Evolutionary conservation across 2,329 filamentous ascomycete genomes (phyloP).

Genomic region (Mariannaea elegans): DNA sequence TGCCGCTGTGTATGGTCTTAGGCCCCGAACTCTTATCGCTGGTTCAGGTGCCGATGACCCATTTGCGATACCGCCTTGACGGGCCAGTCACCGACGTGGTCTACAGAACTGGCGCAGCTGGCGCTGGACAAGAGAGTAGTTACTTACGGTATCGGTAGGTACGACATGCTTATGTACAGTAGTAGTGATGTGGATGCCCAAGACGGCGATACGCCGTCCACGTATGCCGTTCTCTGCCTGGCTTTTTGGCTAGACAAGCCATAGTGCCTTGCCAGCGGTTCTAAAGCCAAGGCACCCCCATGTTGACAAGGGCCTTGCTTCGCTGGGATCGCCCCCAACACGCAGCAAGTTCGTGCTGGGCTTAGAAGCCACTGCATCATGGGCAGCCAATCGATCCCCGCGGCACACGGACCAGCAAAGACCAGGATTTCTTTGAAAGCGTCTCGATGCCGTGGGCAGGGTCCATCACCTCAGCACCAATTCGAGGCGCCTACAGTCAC

Average conservation of each 20-base stretch:
- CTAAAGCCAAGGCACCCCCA: slow-evolving; percentile 11
- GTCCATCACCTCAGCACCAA: slow-evolving; percentile 9
- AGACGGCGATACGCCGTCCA: slow-evolving; percentile 16
- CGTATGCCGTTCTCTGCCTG: slow-evolving; percentile 19
- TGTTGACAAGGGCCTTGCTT: slow-evolving; percentile 10
- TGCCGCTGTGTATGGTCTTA: not conserved
- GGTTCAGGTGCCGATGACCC: slow-evolving; percentile 7
- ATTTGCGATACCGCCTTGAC: not conserved
- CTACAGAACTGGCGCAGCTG: slow-evolving; percentile 24
- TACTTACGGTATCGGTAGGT: too few relatives aligned
- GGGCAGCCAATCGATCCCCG: slow-evolving; percentile 32
- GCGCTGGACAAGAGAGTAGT: slow-evolving; percentile 6
- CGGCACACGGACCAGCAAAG: slow-evolving; percentile 30
- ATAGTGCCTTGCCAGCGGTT: slow-evolving; percentile 27
- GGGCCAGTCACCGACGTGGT: not conserved
- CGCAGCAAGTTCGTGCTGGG: slow-evolving; percentile 31
- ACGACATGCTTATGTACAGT: not conserved
- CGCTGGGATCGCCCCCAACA: slow-evolving; percentile 33
- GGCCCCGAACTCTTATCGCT: slow-evolving; percentile 14
- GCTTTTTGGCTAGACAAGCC: slow-evolving; percentile 9
- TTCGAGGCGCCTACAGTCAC: slow-evolving; percentile 29
- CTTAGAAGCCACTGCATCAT: slow-evolving; percentile 35
- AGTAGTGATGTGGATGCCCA: not conserved
- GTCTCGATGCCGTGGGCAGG: slow-evolving; percentile 31
- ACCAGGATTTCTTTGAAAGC: slow-evolving; percentile 19